Evolutionary conservation across 2,329 filamentous ascomycete genomes (phyloP).

Genomic region (Aspergillus piperis): DNA sequence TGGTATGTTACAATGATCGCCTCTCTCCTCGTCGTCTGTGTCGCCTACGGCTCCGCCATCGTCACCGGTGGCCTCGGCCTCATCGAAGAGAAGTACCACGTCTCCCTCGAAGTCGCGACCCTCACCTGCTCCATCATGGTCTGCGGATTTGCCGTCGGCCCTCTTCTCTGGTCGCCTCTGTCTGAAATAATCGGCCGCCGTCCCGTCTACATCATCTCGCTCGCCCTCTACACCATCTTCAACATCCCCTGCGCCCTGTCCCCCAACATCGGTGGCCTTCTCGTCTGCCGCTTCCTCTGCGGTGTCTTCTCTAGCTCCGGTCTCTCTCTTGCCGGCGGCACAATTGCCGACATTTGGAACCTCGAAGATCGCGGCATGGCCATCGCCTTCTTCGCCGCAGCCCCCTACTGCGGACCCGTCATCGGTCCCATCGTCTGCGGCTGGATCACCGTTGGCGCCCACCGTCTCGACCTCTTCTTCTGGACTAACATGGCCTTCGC

Average conservation of each 20-base stretch:
- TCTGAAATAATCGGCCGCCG: slow-evolving; percentile 36
- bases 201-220: slow-evolving; percentile 37
- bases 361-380: slow-evolving; percentile 78
- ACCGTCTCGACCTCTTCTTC: slow-evolving; percentile 36
- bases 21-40: slow-evolving; percentile 68
- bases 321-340: slow-evolving; percentile 32
- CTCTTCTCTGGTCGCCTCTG: slow-evolving; percentile 33
- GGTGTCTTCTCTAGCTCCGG: slow-evolving; percentile 36
- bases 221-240: slow-evolving; percentile 36
- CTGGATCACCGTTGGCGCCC: slow-evolving; percentile 57
- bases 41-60: slow-evolving; percentile 68
- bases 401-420: slow-evolving; percentile 76
- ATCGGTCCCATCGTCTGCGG: slow-evolving; percentile 73
- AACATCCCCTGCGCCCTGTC: slow-evolving; percentile 39
- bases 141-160: slow-evolving; percentile 68
- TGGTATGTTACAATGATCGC: slow-evolving; percentile 85
- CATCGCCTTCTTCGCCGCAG: slow-evolving; percentile 78
- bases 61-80: slow-evolving; percentile 72
- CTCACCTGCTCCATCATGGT: slow-evolving; percentile 74
- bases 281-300: slow-evolving; percentile 32
- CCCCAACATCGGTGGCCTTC: slow-evolving; percentile 33
- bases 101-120: slow-evolving; percentile 71
- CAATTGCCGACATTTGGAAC: slow-evolving; percentile 65
- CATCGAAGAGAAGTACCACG: slow-evolving; percentile 62
- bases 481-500: slow-evolving; percentile 38